Evolutionary conservation across 1,139 yeast species (phyloP).

Genomic region (Debaryomyces udenii): DNA sequence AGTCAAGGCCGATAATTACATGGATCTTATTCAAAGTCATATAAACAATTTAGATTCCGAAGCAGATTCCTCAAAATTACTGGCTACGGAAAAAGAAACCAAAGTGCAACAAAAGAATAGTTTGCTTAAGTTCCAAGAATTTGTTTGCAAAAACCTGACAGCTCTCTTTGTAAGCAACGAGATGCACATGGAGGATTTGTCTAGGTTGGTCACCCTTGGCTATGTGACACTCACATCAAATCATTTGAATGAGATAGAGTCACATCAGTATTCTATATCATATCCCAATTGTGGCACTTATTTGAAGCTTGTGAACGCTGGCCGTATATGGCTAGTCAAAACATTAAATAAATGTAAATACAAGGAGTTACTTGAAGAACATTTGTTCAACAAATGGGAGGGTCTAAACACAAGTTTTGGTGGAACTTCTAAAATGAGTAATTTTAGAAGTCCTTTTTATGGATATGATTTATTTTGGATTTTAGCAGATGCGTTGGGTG

Average conservation of each 20-base stretch:
- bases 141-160: conserved; percentile 31
- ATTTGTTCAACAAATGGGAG: conserved; percentile 53
- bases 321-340: conserved; percentile 54
- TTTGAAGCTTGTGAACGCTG: conserved; percentile 49
- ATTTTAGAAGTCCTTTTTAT: conserved; percentile 57
- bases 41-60: conserved; percentile 12
- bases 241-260: conserved; percentile 50
- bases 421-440: conserved; percentile 39
- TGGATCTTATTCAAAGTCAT: conserved; percentile 20
- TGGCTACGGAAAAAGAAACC: conserved; percentile 9
- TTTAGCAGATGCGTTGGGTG: conserved; percentile 65
- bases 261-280: conserved; percentile 50
- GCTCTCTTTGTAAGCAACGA: conserved; percentile 33
- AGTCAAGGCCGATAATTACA: conserved; percentile 29
- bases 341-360: conserved; percentile 45
- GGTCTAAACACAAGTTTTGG: conserved; percentile 27
- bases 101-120: conserved; percentile 13
- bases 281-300: conserved; percentile 66
- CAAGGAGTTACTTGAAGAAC: conserved; percentile 57
- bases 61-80: neutral
- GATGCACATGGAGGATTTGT: conserved; percentile 30
- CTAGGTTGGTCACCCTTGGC: conserved; percentile 51
- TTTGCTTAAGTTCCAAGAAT: conserved; percentile 28
- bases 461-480: conserved; percentile 67
- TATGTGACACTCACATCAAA: conserved; percentile 56